A percentile compares a stretch with the other conserved stretches of the same genome.
Conservation (phyloP, 2,329 filamentous ascomycete genomes). For the Diaporthe citri region DNA sequence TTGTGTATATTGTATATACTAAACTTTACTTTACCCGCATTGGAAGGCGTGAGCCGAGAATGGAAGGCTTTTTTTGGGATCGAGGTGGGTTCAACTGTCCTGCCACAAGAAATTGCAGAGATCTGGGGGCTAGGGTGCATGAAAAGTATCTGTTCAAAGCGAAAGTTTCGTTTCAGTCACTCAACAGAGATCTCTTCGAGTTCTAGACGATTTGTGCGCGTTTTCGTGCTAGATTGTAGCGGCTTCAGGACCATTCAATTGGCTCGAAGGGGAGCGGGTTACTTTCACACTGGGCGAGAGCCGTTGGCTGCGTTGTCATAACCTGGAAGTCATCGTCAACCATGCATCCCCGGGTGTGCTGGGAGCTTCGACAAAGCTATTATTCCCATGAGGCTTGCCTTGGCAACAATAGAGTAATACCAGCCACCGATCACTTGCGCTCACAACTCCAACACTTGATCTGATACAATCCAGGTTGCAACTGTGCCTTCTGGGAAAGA, state of each 20-base stretch:
- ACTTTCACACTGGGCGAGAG: not conserved
- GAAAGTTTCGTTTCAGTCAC: not conserved
- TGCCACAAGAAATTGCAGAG: not conserved
- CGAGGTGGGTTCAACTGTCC: not conserved
- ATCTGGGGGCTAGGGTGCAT: not conserved
- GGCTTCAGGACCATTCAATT: not conserved
- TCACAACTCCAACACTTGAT: not conserved
- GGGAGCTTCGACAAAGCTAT: not conserved
- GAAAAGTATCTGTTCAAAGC: constrained; percentile 12
- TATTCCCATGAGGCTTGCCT: not conserved
- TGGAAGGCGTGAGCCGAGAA: constrained; percentile 28
- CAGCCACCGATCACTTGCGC: not conserved
- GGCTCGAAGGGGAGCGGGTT: not conserved
- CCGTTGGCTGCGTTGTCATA: not conserved
- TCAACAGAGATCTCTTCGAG: not conserved
- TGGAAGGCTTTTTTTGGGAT: not conserved
- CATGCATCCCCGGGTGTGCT: not conserved
- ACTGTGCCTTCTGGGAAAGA: not conserved
- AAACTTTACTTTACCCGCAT: constrained; percentile 12
- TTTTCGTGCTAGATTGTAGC: not conserved
- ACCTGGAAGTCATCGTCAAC: not conserved
- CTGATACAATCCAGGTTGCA: not conserved
- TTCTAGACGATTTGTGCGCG: not conserved
- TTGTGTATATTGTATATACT: constrained; percentile 15
- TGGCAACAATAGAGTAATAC: not conserved